Evolutionary conservation across 2,329 filamentous ascomycete species (phyloP).

Genomic region (Aspergillus pseudoviridinutans): DNA sequence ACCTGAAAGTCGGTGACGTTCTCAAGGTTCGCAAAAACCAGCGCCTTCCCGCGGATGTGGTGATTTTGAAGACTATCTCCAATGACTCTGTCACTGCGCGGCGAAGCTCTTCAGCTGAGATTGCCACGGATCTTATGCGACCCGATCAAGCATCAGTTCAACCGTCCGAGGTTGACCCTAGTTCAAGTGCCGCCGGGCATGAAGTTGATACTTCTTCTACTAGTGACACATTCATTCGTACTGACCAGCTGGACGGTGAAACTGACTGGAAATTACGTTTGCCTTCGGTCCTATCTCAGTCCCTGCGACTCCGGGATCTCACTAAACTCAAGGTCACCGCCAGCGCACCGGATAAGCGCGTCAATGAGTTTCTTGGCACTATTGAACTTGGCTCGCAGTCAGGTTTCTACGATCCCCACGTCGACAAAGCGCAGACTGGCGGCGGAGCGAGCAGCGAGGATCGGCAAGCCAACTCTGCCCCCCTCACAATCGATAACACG

Average conservation of each 20-base stretch:
- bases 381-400: conserved; percentile 65
- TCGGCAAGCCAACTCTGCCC: conserved; percentile 53
- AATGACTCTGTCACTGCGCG: conserved; percentile 46
- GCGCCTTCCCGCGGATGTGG: conserved; percentile 87
- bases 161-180: conserved; percentile 9
- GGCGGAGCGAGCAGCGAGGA: conserved; percentile 16
- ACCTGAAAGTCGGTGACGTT: conserved; percentile 93
- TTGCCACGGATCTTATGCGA: conserved; percentile 25
- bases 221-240: conserved; percentile 94
- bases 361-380: conserved; percentile 93
- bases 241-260: conserved; percentile 94
- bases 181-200: conserved; percentile 18
- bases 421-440: conserved; percentile 28
- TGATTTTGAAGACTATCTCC: conserved; percentile 78
- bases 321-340: conserved; percentile 65
- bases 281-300: conserved; percentile 80
- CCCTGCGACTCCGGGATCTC: conserved; percentile 68
- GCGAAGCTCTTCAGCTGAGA: conserved; percentile 17
- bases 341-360: conserved; percentile 85
- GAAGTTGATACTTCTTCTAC: conserved; percentile 35
- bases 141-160: conserved; percentile 16
- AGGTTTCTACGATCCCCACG: conserved; percentile 43
- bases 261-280: conserved; percentile 97
- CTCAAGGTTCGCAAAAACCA: conserved; percentile 89
- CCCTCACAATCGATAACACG: conserved; percentile 91